Evolutionary conservation across 257 asterid genomes (phyloP).

Genomic region (Solanum medicagineum): DNA sequence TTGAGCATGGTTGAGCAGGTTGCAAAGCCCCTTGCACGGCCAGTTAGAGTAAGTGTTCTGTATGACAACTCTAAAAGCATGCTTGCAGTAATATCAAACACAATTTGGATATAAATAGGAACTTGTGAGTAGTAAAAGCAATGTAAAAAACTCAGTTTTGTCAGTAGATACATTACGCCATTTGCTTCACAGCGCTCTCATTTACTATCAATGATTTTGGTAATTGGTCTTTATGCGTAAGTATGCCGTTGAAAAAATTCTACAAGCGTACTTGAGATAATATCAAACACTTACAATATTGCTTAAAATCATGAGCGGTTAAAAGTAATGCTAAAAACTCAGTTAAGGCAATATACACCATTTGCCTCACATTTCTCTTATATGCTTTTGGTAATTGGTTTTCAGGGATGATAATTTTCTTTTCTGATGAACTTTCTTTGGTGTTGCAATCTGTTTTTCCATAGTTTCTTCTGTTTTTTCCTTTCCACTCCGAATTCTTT

Average conservation of each 20-base stretch:
- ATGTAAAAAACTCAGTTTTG: background rate
- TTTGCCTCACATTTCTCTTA: background rate
- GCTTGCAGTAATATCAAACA: background rate
- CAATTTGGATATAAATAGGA: background rate
- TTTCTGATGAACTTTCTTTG: background rate
- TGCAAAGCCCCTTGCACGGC: constrained; percentile 94
- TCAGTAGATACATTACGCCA: background rate
- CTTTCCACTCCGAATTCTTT: background rate
- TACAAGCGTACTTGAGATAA: background rate
- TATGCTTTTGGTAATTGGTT: background rate
- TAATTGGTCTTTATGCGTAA: constrained; percentile 8
- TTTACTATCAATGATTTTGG: background rate
- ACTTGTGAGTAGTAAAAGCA: background rate
- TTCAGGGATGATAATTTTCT: background rate
- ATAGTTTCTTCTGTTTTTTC: background rate
- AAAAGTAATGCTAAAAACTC: background rate
- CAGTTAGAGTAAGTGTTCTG: constrained; percentile 69
- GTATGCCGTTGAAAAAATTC: constrained; percentile 2
- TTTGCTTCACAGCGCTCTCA: background rate
- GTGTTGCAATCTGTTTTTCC: background rate
- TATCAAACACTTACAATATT: background rate
- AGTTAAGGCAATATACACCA: background rate
- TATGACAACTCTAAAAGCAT: background rate
- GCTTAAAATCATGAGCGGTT: background rate
- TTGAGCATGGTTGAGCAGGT: constrained; percentile 98